Evolutionary conservation across 78 protist species (phyloP).

Genomic region (Pigoraptor vietnamica): DNA sequence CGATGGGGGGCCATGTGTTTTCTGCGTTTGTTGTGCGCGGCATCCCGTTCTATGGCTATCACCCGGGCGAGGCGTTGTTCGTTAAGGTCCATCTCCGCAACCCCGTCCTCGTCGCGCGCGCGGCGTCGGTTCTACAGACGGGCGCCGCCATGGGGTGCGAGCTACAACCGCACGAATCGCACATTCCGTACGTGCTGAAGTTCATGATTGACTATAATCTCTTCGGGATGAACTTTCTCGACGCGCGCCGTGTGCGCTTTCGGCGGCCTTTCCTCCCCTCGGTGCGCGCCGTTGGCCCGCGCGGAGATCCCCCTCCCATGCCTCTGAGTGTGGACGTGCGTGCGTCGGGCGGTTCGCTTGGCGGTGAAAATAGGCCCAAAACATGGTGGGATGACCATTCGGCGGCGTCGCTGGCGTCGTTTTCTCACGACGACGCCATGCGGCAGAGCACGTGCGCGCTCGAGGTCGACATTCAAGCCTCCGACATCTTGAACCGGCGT

Average conservation of each 20-base stretch:
- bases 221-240: constrained; percentile 53
- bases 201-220: constrained; percentile 72
- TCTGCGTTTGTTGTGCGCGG: constrained; percentile 38
- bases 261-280: neutral
- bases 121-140: constrained; percentile 35
- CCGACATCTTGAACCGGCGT: constrained; percentile 4
- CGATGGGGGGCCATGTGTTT: constrained; percentile 15
- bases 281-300: neutral
- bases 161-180: constrained; percentile 69
- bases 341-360: neutral
- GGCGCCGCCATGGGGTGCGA: constrained; percentile 34
- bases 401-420: neutral
- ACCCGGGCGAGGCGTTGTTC: constrained; percentile 40
- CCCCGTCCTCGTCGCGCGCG: constrained; percentile 26
- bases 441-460: neutral
- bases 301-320: too few species aligned
- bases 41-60: constrained; percentile 81
- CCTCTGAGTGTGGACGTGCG: neutral
- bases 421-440: neutral
- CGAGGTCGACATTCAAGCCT: neutral
- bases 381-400: neutral
- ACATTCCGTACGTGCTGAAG: constrained; percentile 73
- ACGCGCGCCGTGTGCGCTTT: neutral
- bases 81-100: constrained; percentile 53
- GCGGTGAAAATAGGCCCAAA: neutral